Base-by-base conservation (phyloP, 1,284 basidiomycete genomes). In the Vanrija sp. region DNA sequence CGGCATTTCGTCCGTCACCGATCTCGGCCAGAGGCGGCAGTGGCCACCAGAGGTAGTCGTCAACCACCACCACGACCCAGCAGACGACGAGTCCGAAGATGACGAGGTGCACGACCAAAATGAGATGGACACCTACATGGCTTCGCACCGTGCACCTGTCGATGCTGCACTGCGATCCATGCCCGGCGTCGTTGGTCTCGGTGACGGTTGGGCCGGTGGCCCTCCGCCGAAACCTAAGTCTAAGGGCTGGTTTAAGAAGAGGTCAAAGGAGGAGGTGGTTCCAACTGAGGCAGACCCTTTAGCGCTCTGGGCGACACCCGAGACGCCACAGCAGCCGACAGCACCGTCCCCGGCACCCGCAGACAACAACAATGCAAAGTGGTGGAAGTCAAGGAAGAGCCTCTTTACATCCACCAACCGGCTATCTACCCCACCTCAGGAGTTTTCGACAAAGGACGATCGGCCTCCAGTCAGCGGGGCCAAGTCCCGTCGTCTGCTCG, bases 171-270 rank as follows among this genome's bases (percentile, higher is more conserved):
- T 73, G 16, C 64, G 71, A 23, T 67, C 67, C 12, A 57, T 62
- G 43, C 66, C 67, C 5, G 71, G 69, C 8, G 65, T 73, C n/a
- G 58, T 69, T 2, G 69, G 69, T 5, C 49, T 73, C 3, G 71
- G 71, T 8, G 71, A 73, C 42, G 71, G 71, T 12, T 73, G 71
- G 71, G 67, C 67, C 10, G 65, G 69, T 29, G 68, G 66, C 25
- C 54, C 54, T 6, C 54, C 49, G 18, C 25, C 38, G 8, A 51
- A 57, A 29, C 46, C 46, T 3, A 60, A 57, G 50, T 38, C 25
- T 14, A 19, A 19, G 16, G 38, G 49, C 12, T 61, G 59, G 59
- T 57, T 57, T 34, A 40, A 46, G 19, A 46, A 53, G n/a, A 26
- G 23, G 4, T 52, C 54, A 19, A 34, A 43, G 34, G 51, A 52